A percentile compares a stretch with the other conserved stretches of the same genome.
phyloP scores from a whole-genome alignment of 441 rosid species.

The Jatropha multifida region DNA sequence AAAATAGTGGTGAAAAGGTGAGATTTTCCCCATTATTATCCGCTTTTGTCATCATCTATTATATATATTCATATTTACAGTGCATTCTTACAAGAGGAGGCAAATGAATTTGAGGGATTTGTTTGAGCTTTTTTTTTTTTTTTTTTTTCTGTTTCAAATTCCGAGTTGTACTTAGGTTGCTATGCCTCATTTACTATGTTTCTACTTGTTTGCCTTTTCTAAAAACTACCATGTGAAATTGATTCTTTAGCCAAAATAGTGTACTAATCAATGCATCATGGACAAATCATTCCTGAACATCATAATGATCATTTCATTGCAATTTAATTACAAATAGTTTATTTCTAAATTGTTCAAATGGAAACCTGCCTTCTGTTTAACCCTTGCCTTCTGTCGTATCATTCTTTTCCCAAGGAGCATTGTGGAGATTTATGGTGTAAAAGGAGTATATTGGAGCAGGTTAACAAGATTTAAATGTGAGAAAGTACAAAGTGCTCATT shows the following conservation, averaged over 20 bases:
- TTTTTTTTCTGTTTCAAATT: too few relatives aligned
- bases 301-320: not conserved
- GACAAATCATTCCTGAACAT: not conserved
- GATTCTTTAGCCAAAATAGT: not conserved
- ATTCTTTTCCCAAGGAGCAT: not conserved
- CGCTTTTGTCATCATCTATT: too few relatives aligned
- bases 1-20: too few relatives aligned
- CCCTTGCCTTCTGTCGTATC: not conserved
- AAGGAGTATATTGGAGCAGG: not conserved
- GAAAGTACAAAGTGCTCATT: not conserved
- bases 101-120: not conserved
- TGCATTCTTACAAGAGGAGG: not conserved
- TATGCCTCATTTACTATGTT: not conserved
- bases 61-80: too few relatives aligned
- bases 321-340: too few relatives aligned
- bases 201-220: not conserved
- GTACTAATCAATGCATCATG: not conserved
- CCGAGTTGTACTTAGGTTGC: not conserved
- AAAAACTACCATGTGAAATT: not conserved
- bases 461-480: not conserved
- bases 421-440: not conserved
- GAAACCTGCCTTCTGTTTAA: not conserved
- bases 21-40: not conserved
- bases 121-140: not conserved
- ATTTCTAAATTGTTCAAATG: not conserved